Percentiles rank a stretch among this genome's conserved stretches.
Conservation (phyloP, 495 filamentous ascomycete genomes). For the Penicillium parvum region DNA sequence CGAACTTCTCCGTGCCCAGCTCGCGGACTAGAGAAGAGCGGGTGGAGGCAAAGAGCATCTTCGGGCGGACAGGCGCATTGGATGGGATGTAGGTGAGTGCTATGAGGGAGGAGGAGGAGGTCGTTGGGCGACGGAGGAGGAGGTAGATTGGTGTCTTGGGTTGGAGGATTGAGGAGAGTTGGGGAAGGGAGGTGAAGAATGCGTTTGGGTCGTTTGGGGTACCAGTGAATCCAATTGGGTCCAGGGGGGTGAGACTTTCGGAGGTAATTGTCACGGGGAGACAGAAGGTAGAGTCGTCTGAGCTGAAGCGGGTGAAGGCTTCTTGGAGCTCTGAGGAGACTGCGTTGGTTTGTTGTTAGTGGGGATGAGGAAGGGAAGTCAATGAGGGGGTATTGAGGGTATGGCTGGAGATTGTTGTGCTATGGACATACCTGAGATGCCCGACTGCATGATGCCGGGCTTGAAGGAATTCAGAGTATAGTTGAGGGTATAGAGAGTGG, state of each 20-base stretch:
- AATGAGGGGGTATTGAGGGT: background rate
- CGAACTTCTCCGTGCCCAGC: conserved; percentile 86
- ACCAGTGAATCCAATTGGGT: conserved; percentile 52
- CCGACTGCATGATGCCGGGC: conserved; percentile 69
- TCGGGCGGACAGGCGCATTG: conserved; percentile 82
- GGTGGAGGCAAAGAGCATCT: conserved; percentile 93
- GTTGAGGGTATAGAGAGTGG: too few species aligned
- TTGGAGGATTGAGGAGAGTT: conserved; percentile 66
- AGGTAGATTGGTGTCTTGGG: conserved; percentile 77
- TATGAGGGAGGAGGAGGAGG: conserved; percentile 50
- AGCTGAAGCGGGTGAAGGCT: conserved; percentile 71
- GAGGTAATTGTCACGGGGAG: conserved; percentile 74
- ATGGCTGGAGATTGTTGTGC: background rate
- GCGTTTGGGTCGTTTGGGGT: conserved; percentile 38
- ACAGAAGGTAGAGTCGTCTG: conserved; percentile 61
- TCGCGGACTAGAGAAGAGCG: conserved; percentile 79
- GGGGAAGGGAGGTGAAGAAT: conserved; percentile 58
- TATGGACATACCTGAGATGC: conserved; percentile 64
- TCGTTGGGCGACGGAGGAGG: conserved; percentile 66
- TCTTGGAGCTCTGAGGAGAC: conserved; percentile 82
- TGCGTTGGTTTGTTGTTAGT: conserved; percentile 32
- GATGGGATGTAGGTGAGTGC: conserved; percentile 90
- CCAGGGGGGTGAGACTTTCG: conserved; percentile 66
- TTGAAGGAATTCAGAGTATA: too few species aligned
- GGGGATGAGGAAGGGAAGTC: background rate